Conservation (phyloP, 192 early-diverging fungal genomes). For the Rhizophagus clarus region DNA sequence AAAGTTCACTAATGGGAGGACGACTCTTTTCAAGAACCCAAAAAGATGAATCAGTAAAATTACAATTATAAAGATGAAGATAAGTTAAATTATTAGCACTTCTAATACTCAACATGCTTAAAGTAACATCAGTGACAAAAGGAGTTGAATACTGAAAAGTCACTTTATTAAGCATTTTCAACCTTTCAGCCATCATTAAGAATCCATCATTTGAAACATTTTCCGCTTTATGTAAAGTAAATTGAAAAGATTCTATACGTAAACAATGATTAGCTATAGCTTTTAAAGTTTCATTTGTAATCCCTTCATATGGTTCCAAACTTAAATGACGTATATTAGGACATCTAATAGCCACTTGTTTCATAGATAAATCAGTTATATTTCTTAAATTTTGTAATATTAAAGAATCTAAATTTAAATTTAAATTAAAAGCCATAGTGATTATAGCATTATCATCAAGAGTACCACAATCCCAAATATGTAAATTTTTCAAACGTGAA, state of each 20-base stretch:
- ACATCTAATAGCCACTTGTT: conserved; percentile 16
- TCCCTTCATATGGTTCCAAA: conserved; percentile 25
- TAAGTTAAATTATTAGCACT: background rate
- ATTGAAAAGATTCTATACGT: conserved; percentile 21
- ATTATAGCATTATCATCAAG: background rate
- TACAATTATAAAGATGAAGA: conserved; percentile 31
- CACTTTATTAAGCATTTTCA: conserved; percentile 11
- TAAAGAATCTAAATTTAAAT: conserved; percentile 19
- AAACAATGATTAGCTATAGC: conserved; percentile 16
- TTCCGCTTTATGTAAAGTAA: background rate
- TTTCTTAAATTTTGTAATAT: conserved; percentile 23
- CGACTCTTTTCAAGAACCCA: background rate
- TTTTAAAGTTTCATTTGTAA: conserved; percentile 15
- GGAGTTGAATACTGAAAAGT: conserved; percentile 18
- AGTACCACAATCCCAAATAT: conserved; percentile 28
- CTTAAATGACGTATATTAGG: conserved; percentile 20
- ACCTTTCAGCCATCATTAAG: background rate
- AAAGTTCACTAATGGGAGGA: conserved; percentile 30
- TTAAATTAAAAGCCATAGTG: background rate
- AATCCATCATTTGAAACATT: conserved; percentile 27
- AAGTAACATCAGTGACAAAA: conserved; percentile 11
- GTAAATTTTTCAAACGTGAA: conserved; percentile 12
- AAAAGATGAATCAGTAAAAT: conserved; percentile 18
- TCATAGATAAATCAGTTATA: conserved; percentile 22
- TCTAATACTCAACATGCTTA: conserved; percentile 17